Base-by-base conservation (phyloP, 2,329 filamentous ascomycete genomes). In the Fusarium robinianum region DNA sequence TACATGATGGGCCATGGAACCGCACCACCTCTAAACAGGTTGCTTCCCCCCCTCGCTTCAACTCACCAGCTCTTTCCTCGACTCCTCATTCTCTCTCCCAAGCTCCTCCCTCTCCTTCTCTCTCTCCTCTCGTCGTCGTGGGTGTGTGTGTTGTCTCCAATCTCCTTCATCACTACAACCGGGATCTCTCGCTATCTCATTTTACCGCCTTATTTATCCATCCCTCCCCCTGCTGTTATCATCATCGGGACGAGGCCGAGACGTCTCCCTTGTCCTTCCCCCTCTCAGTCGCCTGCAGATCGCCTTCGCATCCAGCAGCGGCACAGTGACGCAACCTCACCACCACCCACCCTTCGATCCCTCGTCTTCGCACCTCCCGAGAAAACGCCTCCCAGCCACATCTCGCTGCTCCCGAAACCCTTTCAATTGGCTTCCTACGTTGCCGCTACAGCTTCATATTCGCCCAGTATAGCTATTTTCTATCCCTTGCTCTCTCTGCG, bases 251-350 rank as follows among this genome's bases (percentile, higher is more conserved):
- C 27, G 46, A 41, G 40, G 41, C 45, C 51, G 39, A 34, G 26
- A 43, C 42, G 29, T 44, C 24, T 31, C 33, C 8, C 49, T 37
- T 53, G 19, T 41, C 30, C 30, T 18, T 41, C 15, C 19, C 16
- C 16, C 14, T 14, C 37, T 50, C 26, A 42, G 36, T 57, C 40
- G 48, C 48, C 37, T 41, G 56, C 53, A 60, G 58, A 61, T 61
- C 58, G 33, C 44, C 23, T 44, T 49, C 16, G 41, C 46, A 40
- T 58, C 46, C 24, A 58, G 52, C 55, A 47, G 48, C 52, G 49
- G 57, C 51, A 51, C 46, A 43, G 55, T 61, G 58, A 62, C 59
- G 58, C 58, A 60, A 61, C 52, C 52, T 52, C 53, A 46, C 57
- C 50, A 55, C 55, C 46, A 60, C 57, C 43, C 57, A 55, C 42